phyloP scores from a whole-genome alignment of 1,139 yeast species.

The Scheffersomyces parashehatae region DNA sequence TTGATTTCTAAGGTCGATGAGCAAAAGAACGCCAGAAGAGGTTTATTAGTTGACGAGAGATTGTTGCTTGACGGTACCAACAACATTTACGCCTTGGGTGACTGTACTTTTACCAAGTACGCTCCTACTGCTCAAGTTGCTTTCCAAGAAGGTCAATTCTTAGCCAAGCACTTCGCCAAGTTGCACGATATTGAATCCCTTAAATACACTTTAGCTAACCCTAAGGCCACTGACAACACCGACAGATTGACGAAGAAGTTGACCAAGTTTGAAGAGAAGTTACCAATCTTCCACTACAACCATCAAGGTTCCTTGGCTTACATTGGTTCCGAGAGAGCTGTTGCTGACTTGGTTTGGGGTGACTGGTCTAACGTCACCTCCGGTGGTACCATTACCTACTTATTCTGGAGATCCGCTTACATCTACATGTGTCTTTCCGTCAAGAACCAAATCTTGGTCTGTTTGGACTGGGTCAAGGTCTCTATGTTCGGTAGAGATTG shows the following conservation, averaged over 20 bases:
- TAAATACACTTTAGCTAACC: conserved; percentile 40
- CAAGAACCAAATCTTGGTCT: conserved; percentile 82
- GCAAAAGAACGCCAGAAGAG: conserved; percentile 88
- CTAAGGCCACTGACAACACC: conserved; percentile 31
- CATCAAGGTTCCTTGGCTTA: conserved; percentile 79
- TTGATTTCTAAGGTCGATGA: conserved; percentile 72
- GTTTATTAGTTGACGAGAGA: conserved; percentile 80
- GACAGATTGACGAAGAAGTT: conserved; percentile 45
- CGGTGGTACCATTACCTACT: conserved; percentile 84
- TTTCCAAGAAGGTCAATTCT: conserved; percentile 86
- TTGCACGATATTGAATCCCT: conserved; percentile 68
- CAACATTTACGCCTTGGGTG: conserved; percentile 88
- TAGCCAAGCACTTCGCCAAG: conserved; percentile 70
- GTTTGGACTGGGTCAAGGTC: conserved; percentile 86
- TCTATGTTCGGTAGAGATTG: conserved; percentile 87
- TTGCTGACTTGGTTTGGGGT: conserved; percentile 89
- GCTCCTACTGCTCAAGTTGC: conserved; percentile 99
- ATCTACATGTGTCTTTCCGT: conserved; percentile 89
- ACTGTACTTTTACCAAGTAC: conserved; percentile 86
- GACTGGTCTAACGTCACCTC: conserved; percentile 78
- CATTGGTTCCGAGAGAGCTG: conserved; percentile 89
- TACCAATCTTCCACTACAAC: conserved; percentile 61
- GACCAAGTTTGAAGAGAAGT: conserved; percentile 40
- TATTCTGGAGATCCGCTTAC: conserved; percentile 94
- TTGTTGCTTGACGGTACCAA: conserved; percentile 81